Base-by-base conservation (phyloP, 306 rosid genomes). In the Cicer arietinum region DNA sequence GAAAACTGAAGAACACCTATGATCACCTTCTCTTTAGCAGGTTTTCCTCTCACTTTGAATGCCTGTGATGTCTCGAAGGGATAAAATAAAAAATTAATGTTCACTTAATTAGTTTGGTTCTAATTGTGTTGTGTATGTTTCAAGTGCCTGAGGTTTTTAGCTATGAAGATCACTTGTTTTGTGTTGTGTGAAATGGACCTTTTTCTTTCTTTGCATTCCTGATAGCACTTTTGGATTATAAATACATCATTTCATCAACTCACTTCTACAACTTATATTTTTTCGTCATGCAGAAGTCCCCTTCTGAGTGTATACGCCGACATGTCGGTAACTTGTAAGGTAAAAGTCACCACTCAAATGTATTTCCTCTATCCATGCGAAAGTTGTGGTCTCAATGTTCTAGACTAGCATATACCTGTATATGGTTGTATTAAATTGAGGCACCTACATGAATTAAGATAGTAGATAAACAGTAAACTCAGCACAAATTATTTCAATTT, bases 1-100 rank as follows among this genome's bases (percentile, higher is more conserved):
- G 93, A 84, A 94, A 92, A 83, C 85, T 94, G 89, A 92, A 94
- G 93, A 94, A 92, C 85, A 84, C 97, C 30, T 91, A 91, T 66
- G 99, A 92, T 85, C 93, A 90, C 78, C 91, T 94, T 44, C 99
- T 94, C 78, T 94, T 94, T 80, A 94, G 96, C 97, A 94, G 99
- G 99, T 94, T 72, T 54, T 78, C 17, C 81, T 86, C 79, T 8
- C 79, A 44, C 85, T 58, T 51, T 74, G 47, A 76, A 48, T 12
- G 18, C 51, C 43, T 73, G 50, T 46, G 67, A 50, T 80, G 51
- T 62, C 44, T 41, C 17, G 6, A 84, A 80, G 73, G 79, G 69
- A 76, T 51, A 71, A 4, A 73, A 74, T 58, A 13, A 50, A 11
- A 50, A 12, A 12, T 53, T 66, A 8, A 17, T 56, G 62, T 79